Evolutionary conservation across 306 rosid species (phyloP).

Genomic region (Rubus parviflorus): DNA sequence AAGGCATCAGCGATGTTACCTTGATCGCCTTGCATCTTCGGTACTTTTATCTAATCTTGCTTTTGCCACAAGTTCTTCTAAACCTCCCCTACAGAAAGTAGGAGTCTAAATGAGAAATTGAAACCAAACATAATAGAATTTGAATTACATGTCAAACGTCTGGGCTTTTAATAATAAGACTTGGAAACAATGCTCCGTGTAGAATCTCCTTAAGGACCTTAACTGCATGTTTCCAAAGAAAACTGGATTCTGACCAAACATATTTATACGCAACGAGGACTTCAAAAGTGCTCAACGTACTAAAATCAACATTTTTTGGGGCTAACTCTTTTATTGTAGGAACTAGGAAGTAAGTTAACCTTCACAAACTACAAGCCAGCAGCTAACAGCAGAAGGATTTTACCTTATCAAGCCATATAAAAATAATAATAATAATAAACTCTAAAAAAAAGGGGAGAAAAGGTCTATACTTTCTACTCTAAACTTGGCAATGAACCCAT

Average conservation of each 20-base stretch:
- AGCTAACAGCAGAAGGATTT: slow-evolving; percentile 2
- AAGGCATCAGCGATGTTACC: slow-evolving; percentile 53
- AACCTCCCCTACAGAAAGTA: slow-evolving; percentile 29
- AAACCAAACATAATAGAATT: neutral
- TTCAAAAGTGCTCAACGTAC: neutral
- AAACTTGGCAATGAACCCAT: neutral
- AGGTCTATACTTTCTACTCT: neutral
- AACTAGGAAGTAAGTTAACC: neutral
- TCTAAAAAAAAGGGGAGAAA: neutral
- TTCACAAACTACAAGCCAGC: neutral
- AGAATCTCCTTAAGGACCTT: neutral
- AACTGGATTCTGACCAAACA: neutral
- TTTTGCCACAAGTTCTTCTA: neutral
- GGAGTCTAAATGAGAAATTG: slow-evolving; percentile 3
- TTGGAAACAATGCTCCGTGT: neutral
- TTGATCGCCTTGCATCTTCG: slow-evolving; percentile 60
- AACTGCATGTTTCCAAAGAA: neutral
- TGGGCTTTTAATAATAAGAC: neutral
- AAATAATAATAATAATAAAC: neutral
- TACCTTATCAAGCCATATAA: neutral
- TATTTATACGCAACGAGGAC: neutral
- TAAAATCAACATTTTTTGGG: neutral
- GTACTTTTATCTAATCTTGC: slow-evolving; percentile 18
- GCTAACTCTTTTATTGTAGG: neutral
- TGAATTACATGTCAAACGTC: neutral